Base-by-base conservation (phyloP, 208 protist species). In the Acanthamoeba castellanii region DNA sequence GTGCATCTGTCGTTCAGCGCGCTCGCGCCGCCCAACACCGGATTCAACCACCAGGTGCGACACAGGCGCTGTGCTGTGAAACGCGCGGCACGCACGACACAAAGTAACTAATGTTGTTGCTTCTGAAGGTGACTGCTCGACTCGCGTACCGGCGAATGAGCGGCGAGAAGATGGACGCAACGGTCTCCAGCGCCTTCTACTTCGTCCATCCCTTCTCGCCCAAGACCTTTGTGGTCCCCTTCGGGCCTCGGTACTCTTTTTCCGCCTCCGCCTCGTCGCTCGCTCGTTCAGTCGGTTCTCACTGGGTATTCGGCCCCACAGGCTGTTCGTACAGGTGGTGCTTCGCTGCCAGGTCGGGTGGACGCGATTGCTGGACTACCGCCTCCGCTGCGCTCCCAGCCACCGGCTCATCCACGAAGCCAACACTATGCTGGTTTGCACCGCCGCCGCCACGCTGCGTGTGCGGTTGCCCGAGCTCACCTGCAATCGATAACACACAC, bases 321-420 rank as follows among this genome's bases (percentile, higher is more conserved):
- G 78, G 78, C 50, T 87, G n/a, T 87, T 64, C 78, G 78, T 87
- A 22, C 78, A 87, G 30, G 20, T 22, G 8, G 50, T 87, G 30
- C 78, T 87, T 27, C 78, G 78, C n/a, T 87, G 78, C 18, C 78
- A 87, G 52, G 78, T 87, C 30, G 78, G n/a, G 50, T 64, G 78
- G 25, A 25, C 52, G 3, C 78, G 52, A 61, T 25, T 87, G 25
- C 22, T 20, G 13, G 37, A 27, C 52, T 87, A 87, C n/a, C 78
- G 78, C 14, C 27, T 87, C 25, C 78, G 27, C 11, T 87, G 78
- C 22, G 78, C 50, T 32, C 9, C 42, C n/a, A 37, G 78, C 78
- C 16, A 87, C 20, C 45, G 50, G 27, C 20, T 87, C 18, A 27
- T 37, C 0, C 42, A 61, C 50, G 78, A 87, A 30, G 52, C 45